Evolutionary conservation across 345 rosid genomes (phyloP).

Genomic region (Aquilaria malaccensis): DNA sequence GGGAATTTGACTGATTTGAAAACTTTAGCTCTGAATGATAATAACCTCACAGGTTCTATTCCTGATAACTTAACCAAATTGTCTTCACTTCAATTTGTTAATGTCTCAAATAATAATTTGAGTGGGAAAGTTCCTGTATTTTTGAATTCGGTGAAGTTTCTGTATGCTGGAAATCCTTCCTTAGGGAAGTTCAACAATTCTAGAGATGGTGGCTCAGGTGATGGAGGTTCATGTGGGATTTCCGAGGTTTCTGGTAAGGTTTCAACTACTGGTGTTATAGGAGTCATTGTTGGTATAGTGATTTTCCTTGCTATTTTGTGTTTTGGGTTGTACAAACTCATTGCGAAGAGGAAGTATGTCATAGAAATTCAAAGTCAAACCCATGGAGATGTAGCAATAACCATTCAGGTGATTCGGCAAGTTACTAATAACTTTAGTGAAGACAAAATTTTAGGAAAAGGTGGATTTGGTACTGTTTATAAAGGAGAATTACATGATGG

Average conservation of each 20-base stretch:
- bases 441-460: constrained; percentile 63
- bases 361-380: constrained; percentile 47
- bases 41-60: constrained; percentile 50
- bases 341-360: constrained; percentile 29
- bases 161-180: constrained; percentile 36
- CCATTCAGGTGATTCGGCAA: constrained; percentile 61
- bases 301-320: constrained; percentile 34
- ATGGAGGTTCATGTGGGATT: constrained; percentile 14
- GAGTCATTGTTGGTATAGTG: constrained; percentile 35
- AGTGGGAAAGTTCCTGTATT: constrained; percentile 40
- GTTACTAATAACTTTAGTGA: constrained; percentile 70
- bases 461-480: constrained; percentile 89
- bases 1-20: constrained; percentile 45
- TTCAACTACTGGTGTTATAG: constrained; percentile 37
- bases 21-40: constrained; percentile 45
- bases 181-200: constrained; percentile 25
- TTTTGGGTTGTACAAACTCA: constrained; percentile 42
- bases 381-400: constrained; percentile 51
- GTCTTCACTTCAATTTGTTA: constrained; percentile 35
- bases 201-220: constrained; percentile 12
- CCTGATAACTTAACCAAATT: constrained; percentile 51
- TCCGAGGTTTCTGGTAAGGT: constrained; percentile 17
- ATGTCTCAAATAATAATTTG: constrained; percentile 75
- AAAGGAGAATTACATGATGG: constrained; percentile 84
- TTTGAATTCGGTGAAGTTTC: constrained; percentile 31